A percentile compares a stretch with the other conserved stretches of the same genome.
Evolutionary conservation across 2,329 filamentous ascomycete genomes (phyloP).

Genomic region (Fusarium nygamai): DNA sequence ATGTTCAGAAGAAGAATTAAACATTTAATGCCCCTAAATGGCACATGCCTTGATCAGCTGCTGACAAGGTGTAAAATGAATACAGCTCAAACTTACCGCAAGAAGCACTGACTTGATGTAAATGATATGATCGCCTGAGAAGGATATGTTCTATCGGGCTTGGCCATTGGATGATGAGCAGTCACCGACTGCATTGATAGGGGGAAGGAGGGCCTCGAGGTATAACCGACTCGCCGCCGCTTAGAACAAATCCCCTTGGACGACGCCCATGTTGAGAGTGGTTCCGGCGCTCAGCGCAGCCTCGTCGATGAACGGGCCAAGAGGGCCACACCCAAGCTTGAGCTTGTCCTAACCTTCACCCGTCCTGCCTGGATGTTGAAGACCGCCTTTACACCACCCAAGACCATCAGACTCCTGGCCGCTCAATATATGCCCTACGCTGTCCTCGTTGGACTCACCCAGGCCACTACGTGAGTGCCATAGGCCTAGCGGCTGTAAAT

Average conservation of each 20-base stretch:
- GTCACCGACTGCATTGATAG: too few species aligned
- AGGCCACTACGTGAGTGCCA: rapidly evolving
- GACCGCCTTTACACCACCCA: not conserved
- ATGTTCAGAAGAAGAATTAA: constrained; percentile 15
- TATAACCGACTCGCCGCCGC: not conserved
- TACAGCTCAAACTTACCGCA: not conserved
- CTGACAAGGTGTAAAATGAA: constrained; percentile 19
- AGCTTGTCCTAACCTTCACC: not conserved
- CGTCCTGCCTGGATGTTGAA: not conserved
- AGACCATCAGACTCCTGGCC: not conserved
- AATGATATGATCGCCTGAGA: not conserved
- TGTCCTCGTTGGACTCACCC: not conserved
- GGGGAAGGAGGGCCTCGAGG: rapidly evolving
- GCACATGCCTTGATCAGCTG: not conserved
- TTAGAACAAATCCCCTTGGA: not conserved
- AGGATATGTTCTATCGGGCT: not conserved
- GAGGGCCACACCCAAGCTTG: not conserved
- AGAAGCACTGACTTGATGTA: not conserved
- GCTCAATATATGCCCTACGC: not conserved
- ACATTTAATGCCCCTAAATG: not conserved
- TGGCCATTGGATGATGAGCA: not conserved
- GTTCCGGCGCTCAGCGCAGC: not conserved
- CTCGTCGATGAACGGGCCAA: not conserved
- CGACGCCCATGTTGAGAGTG: not conserved
- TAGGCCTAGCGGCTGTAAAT: not conserved